Base-by-base conservation (phyloP, 495 filamentous ascomycete species). In the Penicillium coffeae region DNA sequence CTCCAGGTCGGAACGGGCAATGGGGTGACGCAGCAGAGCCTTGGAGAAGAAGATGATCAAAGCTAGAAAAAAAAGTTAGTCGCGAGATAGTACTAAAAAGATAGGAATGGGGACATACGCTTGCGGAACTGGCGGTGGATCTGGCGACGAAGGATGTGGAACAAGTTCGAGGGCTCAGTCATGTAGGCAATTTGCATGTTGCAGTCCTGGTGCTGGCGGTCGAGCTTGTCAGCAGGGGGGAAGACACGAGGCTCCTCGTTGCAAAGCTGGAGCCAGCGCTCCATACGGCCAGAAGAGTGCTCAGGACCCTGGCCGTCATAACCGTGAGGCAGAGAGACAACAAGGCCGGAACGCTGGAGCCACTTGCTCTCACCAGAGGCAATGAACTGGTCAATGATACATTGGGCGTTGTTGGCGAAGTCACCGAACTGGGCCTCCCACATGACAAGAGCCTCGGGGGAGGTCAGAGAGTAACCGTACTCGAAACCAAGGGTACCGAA, bases 371-470 rank as follows among this genome's bases (percentile, higher is more conserved):
- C 93, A 59, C 94, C 93, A 35, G 94, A 94, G 34, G 94, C 93
- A 58, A 98, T 83, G 73, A 98, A 98, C 73, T 98, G 93, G 69
- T 98, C 93, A 63, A 96, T 90, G 72, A 98, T 94, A 68, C 90
- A 95, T 70, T 98, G 93, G 37, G 91, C 89, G 70, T 96, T 97
- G 81, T 98, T 98, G 76, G 91, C 93, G 56, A 98, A 98, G 71
- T 98, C 93, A 75, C 93, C 93, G 67, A 98, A 98, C 73, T 98
- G 93, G 25, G 93, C 93, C 71, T 98, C 93, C 93, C 93, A 98
- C 81, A 98, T 91, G 51, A 97, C 90, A 21, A 98, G 81, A 34
- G 92, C 93, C 66, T 95, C 92, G 33, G 93, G 93, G 37, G 94
- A 96, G 46, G 89, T 94, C 38, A 98, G 72, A 8, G 94, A 97